Base-by-base conservation (phyloP, 345 rosid genomes). In the Linum lewisii region DNA sequence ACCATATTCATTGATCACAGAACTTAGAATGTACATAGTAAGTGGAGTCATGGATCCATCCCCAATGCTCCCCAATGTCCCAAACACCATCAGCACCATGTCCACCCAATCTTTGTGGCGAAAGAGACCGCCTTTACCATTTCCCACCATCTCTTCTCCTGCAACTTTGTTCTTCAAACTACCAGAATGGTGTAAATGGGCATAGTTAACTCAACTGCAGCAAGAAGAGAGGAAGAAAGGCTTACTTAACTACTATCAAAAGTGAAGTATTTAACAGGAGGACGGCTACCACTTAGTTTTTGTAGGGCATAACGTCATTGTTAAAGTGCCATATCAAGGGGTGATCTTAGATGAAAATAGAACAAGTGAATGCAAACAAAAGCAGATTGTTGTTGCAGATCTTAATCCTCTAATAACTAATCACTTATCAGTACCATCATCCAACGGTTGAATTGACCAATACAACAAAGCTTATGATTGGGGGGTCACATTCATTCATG, bases 11-110 rank as follows among this genome's bases (percentile, higher is more conserved):
- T 79, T 64, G 51, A 82, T 67, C 14, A 74, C 70, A 6, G 57
- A 62, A 38, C 82, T 75, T 2, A 79, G 75, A 24, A 68, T 72
- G 9, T 59, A 66, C 84, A 79, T 82, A 6, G 67, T 77, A 56
- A 77, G 52, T 10, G 82, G 82, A 7, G 77, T 63, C 79, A 77
- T 73, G 66, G 71, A 60, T 51, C 82, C 84, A 70, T 82, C 84
- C 68, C 82, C 87, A 10, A 82, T 21, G 71, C 84, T 75, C 8
- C 82, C 84, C 66, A 77, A 51, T 24, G 63, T 61, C 53, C 87
- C 84, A 37, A 71, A 32, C 45, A 77, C 8, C 73, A 82, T 9
- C 52, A 79, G 56, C 68, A 79, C 44, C 42, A 69, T 82, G 67
- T 82, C 87, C 21, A 51, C 25, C 23, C 74, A 42, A 61, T 82